These are phyloP conservation scores for Medicago arabica DNA, from an alignment of 306 rosid species.

Conservation along the genomic window DNA sequence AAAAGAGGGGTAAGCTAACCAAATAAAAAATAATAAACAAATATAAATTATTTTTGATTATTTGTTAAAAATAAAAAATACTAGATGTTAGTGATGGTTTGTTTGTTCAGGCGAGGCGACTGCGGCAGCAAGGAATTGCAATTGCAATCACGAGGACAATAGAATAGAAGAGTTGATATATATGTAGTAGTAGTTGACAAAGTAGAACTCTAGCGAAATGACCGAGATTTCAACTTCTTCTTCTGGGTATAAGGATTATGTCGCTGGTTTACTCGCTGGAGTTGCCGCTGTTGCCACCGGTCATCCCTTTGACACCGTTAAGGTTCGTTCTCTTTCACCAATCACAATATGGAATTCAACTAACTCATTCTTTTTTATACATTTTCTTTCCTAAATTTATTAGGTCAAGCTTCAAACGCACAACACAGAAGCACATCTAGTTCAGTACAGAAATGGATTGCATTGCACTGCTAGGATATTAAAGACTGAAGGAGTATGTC, in stretches of 20 bases:
- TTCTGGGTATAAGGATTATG: conserved; percentile 54
- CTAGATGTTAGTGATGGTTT: too few relatives aligned
- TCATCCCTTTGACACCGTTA: conserved; percentile 59
- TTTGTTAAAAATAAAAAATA: too few relatives aligned
- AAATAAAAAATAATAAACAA: too few relatives aligned
- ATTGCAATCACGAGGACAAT: neutral
- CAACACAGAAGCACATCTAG: conserved; percentile 71
- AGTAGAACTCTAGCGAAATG: conserved; percentile 47
- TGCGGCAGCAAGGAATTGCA: conserved; percentile 8
- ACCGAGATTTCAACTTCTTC: conserved; percentile 57
- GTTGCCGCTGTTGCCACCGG: conserved; percentile 50
- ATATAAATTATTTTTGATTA: too few relatives aligned
- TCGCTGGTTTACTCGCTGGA: conserved; percentile 54
- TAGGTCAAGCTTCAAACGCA: conserved; percentile 95
- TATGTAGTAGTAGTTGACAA: conserved; percentile 24
- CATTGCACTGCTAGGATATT: conserved; percentile 90
- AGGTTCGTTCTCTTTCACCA: conserved; percentile 43
- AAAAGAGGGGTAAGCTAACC: too few relatives aligned
- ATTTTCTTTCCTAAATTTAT: conserved; percentile 28
- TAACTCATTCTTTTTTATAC: too few relatives aligned
- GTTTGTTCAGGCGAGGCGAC: conserved; percentile 15
- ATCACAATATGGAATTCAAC: too few relatives aligned
- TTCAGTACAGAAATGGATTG: conserved; percentile 70
- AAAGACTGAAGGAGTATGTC: conserved; percentile 88
- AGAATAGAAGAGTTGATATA: neutral